Conservation (phyloP, 345 rosid species). For the Hibiscus tridactylites region DNA sequence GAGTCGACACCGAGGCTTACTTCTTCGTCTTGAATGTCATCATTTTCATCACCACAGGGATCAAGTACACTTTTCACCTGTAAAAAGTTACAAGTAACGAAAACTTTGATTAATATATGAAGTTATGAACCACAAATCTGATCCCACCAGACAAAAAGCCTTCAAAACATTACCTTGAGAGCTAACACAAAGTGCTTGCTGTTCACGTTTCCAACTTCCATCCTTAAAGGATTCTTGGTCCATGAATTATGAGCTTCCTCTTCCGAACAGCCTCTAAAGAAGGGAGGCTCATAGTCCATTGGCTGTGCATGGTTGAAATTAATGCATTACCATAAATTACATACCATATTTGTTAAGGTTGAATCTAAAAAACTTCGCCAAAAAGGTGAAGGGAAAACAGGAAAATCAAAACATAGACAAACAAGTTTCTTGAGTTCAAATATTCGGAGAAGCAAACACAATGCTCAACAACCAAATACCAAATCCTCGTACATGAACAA, state of each 20-base stretch:
- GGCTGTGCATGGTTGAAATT: slow-evolving; percentile 5
- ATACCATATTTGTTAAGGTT: not conserved
- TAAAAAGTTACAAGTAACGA: slow-evolving; percentile 8
- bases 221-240: slow-evolving; percentile 55
- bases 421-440: not conserved
- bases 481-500: not conserved
- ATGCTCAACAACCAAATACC: not conserved
- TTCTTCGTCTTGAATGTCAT: slow-evolving; percentile 31
- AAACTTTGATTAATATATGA: slow-evolving; percentile 1
- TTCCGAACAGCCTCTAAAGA: slow-evolving; percentile 60
- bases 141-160: slow-evolving; percentile 4
- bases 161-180: slow-evolving; percentile 46
- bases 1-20: slow-evolving; percentile 63
- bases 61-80: slow-evolving; percentile 46
- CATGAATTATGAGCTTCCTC: slow-evolving; percentile 77
- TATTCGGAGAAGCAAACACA: not conserved
- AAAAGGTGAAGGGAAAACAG: not conserved
- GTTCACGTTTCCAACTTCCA: slow-evolving; percentile 61
- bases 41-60: slow-evolving; percentile 77
- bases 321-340: not conserved
- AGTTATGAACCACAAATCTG: not conserved
- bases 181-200: slow-evolving; percentile 89
- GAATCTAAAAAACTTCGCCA: not conserved
- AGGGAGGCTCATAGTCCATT: too few relatives aligned
- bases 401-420: not conserved